These are phyloP conservation scores for Metarhizium humberi DNA, from an alignment of 2,329 filamentous ascomycete genomes.

Conservation along the genomic window DNA sequence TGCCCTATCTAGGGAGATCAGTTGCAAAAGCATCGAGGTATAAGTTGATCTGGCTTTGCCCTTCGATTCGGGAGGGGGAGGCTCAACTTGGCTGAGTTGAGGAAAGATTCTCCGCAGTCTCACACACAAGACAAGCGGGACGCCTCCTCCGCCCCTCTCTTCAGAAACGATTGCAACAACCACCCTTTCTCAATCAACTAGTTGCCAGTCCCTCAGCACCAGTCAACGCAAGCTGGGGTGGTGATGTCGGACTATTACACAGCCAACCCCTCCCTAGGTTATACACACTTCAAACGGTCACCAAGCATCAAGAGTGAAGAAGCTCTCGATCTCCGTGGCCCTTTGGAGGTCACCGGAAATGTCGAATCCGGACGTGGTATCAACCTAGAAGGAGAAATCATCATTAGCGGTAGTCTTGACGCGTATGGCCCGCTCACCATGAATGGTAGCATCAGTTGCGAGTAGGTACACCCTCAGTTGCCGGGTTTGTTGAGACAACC, in stretches of 20 bases:
- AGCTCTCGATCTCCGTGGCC: constrained; percentile 30
- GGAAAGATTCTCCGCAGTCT: constrained; percentile 1
- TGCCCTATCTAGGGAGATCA: not conserved
- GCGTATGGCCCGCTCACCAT: constrained; percentile 35
- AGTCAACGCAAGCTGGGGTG: not conserved
- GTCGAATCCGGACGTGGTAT: constrained; percentile 37
- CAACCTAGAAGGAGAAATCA: constrained; percentile 33
- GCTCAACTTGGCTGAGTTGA: not conserved
- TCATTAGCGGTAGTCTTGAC: constrained; percentile 34
- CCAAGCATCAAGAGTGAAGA: constrained; percentile 33
- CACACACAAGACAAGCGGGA: not conserved
- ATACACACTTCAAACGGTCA: constrained; percentile 19
- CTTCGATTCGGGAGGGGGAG: not conserved
- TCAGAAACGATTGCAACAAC: not conserved
- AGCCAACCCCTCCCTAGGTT: constrained; percentile 14
- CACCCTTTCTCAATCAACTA: not conserved
- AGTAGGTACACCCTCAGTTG: constrained; percentile 20
- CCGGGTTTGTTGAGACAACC: not conserved
- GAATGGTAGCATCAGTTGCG: constrained; percentile 32
- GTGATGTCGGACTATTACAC: constrained; percentile 19
- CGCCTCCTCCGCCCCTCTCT: not conserved
- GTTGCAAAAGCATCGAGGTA: not conserved
- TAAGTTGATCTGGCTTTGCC: not conserved
- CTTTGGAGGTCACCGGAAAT: constrained; percentile 36
- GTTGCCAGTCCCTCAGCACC: not conserved